These are phyloP conservation scores for Phytophthora sp. DNA, from an alignment of 352 stramenopile genomes.

Conservation along the genomic window DNA sequence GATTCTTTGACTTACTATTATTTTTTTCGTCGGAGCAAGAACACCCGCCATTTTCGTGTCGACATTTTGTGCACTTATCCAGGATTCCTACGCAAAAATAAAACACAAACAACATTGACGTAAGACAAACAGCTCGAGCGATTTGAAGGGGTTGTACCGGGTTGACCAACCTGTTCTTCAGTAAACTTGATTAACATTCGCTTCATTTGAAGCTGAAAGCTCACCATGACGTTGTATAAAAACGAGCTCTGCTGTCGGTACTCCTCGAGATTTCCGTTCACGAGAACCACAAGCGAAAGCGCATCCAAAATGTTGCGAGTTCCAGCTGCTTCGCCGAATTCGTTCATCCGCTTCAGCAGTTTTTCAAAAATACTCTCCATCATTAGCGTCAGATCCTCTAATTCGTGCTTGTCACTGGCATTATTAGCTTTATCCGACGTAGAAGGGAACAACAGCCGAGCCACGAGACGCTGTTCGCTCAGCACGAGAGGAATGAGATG, in stretches of 20 bases:
- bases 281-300: slow-evolving; percentile 60
- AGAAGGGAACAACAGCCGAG: slow-evolving; percentile 54
- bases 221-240: slow-evolving; percentile 72
- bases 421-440: slow-evolving; percentile 7
- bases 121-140: not conserved
- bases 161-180: slow-evolving; percentile 55
- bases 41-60: slow-evolving; percentile 80
- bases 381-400: slow-evolving; percentile 57
- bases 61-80: slow-evolving; percentile 68
- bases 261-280: slow-evolving; percentile 49
- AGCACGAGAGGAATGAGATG: slow-evolving; percentile 66
- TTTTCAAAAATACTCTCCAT: slow-evolving; percentile 83
- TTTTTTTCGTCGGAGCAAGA: slow-evolving; percentile 69
- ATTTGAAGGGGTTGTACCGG: not conserved
- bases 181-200: slow-evolving; percentile 81
- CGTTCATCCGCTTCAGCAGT: slow-evolving; percentile 65
- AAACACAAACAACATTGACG: not conserved
- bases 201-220: slow-evolving; percentile 84
- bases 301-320: slow-evolving; percentile 71
- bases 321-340: slow-evolving; percentile 71
- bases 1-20: slow-evolving; percentile 60
- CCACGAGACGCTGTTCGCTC: slow-evolving; percentile 53
- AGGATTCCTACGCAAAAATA: slow-evolving; percentile 47
- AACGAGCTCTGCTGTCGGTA: slow-evolving; percentile 64
- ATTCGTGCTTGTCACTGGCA: slow-evolving; percentile 29